Evolutionary conservation across 106 monocot species (phyloP).

Genomic region (Dendrobium chrysotoxum): DNA sequence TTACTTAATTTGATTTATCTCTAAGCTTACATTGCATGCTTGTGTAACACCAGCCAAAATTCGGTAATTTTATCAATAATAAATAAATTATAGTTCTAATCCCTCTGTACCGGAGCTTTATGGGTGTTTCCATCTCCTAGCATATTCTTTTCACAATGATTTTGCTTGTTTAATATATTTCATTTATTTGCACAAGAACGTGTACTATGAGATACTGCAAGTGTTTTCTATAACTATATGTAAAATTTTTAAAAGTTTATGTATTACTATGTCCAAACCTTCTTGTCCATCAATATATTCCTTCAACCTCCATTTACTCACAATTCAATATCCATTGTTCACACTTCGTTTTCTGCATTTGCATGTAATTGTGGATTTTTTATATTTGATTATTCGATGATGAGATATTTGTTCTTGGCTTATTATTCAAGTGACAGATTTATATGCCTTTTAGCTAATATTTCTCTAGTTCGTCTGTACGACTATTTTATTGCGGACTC

Average conservation of each 20-base stretch:
- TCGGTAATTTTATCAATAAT: neutral
- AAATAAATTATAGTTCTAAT: neutral
- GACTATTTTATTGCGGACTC: no score
- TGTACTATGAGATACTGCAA: neutral
- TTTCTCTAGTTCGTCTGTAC: no score
- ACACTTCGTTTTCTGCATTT: no score
- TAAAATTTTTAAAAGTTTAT: neutral
- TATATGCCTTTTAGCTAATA: no score
- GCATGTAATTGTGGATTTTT: neutral
- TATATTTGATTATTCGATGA: neutral
- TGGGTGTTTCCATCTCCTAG: neutral
- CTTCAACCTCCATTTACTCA: no score
- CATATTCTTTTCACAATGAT: neutral
- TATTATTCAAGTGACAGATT: no score
- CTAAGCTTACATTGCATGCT: neutral
- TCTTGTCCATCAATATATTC: no score
- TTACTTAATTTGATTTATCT: neutral
- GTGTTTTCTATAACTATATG: neutral
- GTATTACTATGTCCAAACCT: neutral
- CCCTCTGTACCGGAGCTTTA: neutral
- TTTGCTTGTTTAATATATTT: neutral
- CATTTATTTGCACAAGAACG: neutral
- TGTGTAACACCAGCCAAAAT: neutral
- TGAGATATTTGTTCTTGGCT: no score
- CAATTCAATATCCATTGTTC: no score